Base-by-base conservation (phyloP, 2,329 filamentous ascomycete species). In the Ophioceras dolichostomum region DNA sequence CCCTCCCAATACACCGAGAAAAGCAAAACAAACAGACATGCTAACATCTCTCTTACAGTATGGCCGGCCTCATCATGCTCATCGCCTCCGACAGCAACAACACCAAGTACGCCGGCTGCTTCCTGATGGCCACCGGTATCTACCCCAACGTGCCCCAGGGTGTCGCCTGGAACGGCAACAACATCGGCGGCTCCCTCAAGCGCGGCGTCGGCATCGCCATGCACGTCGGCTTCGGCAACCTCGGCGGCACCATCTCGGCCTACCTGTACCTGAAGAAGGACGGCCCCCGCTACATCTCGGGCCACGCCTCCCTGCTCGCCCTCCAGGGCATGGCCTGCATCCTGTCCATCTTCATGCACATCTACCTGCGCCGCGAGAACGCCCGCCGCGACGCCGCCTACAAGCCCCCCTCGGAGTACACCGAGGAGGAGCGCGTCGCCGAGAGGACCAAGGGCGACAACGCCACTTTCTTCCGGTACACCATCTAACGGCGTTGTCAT, bases 321-420 rank as follows among this genome's bases (percentile, higher is more conserved):
- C 51, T 47, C 38, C 47, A 49, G 36, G 19, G 54, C 44, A 68
- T 75, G 62, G 64, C 65, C 14, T 59, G 65, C 40, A 39, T 61
- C 34, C 57, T 77, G 10, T 68, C 62, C 31, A 50, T 64, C 32
- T 57, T 68, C 47, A 78, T 79, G 73, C 71, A 68, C 16, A 51
- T 64, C 20, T 77, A 75, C 55, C 65, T 73, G 19, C 61, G 67
- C 29, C 53, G 60, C 30, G 73, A 78, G 59, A 78, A 78, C 43
- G 54, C 57, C 4, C 61, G 70, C 34, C 61, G 75, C 12, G 69
- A 76, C 47, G 44, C 45, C 41, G 48, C 61, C 38, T 57, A 64
- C 49, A 65, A 71, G 53, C 54, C 58, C 10, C 62, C 61, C 3
- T 55, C 60, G 36, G 60, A 67, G 40, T 69, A 73, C 53, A 72